These are phyloP conservation scores for Lactifluus pinguis DNA, from an alignment of 768 basidiomycete genomes.

Conservation along the genomic window DNA sequence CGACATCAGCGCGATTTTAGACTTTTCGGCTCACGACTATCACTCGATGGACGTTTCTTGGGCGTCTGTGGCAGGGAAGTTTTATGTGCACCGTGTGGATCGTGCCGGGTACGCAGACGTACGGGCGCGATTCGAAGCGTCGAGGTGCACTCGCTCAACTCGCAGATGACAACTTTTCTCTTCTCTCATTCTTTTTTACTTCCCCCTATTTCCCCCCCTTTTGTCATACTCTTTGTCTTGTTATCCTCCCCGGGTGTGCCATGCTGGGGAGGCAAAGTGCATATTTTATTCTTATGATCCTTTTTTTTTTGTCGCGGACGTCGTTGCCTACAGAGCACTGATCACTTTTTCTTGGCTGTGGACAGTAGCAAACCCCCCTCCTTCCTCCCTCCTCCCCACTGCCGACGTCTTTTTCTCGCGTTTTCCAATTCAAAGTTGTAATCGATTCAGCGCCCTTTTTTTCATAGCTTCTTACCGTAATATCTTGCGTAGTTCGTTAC, in stretches of 20 bases:
- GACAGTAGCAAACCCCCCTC: background rate
- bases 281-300: background rate
- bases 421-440: background rate
- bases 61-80: constrained; percentile 61
- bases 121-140: constrained; percentile 17
- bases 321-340: background rate
- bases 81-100: constrained; percentile 72
- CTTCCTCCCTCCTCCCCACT: background rate
- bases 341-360: background rate
- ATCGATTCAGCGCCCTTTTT: background rate
- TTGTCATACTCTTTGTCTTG: too few species aligned
- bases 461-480: background rate
- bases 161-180: constrained; percentile 3
- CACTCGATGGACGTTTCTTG: constrained; percentile 54
- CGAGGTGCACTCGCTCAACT: constrained; percentile 14
- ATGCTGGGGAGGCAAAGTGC: background rate
- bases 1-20: constrained; percentile 77
- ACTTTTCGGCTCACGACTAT: constrained; percentile 32
- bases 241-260: background rate
- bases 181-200: background rate
- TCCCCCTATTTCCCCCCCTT: background rate
- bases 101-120: constrained; percentile 45
- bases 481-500: constrained; percentile 8
- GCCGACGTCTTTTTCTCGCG: background rate
- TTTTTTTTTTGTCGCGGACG: background rate